Base-by-base conservation (phyloP, 2,329 filamentous ascomycete species). In the Claviceps pazoutovae region DNA sequence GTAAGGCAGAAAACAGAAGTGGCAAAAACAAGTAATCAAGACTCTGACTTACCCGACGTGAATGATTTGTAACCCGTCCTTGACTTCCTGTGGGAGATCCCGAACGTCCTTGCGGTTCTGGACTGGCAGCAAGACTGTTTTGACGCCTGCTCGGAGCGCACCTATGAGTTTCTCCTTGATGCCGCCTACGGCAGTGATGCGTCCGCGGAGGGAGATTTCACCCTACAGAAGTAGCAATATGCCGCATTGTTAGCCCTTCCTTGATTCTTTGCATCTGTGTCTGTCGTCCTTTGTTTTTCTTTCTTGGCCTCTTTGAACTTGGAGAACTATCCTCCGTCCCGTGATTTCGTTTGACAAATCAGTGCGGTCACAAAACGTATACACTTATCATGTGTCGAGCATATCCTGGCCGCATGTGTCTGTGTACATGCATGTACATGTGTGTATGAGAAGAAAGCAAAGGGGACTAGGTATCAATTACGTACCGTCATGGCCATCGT, bases 151-250 rank as follows among this genome's bases (percentile, higher is more conserved):
- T 51, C 91, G 79, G 63, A 94, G 74, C 8, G 93, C 93, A 21
- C 93, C 93, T 63, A 98, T 97, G 50, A 97, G 76, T 69, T 98
- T 98, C 79, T 98, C 91, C 71, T 97, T 96, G 71, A 98, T 97
- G 17, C 93, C 93, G 50, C 93, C 93, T 38, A 98, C 93, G 26
- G 91, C 88, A 69, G 93, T 88, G 52, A 98, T 86, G 57, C 89
- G 82, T 21, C 93, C 93, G 43, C 93, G 80, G 26, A 98, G 79
- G 52, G 86, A 88, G 55, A 84, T 81, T 62, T 84, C 81, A 56
- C 80, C 80, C 76, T 80, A 49, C 16, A 48, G 30, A 11, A 44
- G 23, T 37, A 16, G 11, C 38, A 16, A 37, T n/a, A 21, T 23
- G 34, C 19, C 5, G 16, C 21, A 26, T 37, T 11, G 34, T 47